These are phyloP conservation scores for Rhynchosporium agropyri DNA, from an alignment of 2,329 filamentous ascomycete genomes.

Conservation along the genomic window DNA sequence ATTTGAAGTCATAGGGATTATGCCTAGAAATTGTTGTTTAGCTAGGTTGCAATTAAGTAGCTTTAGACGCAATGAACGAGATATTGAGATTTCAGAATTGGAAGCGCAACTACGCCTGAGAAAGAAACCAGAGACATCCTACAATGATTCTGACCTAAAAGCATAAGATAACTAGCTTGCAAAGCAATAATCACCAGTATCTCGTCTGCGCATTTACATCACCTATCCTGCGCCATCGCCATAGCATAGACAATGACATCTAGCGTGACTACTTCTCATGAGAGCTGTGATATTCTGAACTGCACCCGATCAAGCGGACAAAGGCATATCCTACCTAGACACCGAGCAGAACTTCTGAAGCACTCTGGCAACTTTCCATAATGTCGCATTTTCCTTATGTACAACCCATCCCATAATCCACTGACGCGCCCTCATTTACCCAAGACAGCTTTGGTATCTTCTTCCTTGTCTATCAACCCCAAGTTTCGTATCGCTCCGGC, in stretches of 20 bases:
- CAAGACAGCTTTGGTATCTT: constrained; percentile 68
- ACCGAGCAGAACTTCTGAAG: neutral
- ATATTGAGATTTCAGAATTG: neutral
- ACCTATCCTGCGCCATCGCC: too few relatives aligned
- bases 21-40: neutral
- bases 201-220: too few relatives aligned
- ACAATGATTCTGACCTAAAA: neutral
- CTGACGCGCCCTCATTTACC: constrained; percentile 37
- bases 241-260: too few relatives aligned
- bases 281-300: too few relatives aligned
- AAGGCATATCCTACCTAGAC: neutral
- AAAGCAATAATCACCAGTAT: neutral
- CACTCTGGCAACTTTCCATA: constrained; percentile 14
- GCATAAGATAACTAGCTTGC: neutral
- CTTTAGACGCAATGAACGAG: neutral
- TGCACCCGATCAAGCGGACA: too few relatives aligned
- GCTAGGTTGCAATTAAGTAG: neutral
- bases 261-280: too few relatives aligned
- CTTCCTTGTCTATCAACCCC: constrained; percentile 80
- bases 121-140: neutral
- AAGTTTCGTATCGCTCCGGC: constrained; percentile 86
- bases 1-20: neutral
- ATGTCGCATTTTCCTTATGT: constrained; percentile 35
- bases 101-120: neutral
- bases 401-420: constrained; percentile 31